A percentile compares a stretch with the other conserved stretches of the same genome.
Conservation (phyloP, 192 early-diverging fungal genomes). For the Jimgerdemannia flammicorona region DNA sequence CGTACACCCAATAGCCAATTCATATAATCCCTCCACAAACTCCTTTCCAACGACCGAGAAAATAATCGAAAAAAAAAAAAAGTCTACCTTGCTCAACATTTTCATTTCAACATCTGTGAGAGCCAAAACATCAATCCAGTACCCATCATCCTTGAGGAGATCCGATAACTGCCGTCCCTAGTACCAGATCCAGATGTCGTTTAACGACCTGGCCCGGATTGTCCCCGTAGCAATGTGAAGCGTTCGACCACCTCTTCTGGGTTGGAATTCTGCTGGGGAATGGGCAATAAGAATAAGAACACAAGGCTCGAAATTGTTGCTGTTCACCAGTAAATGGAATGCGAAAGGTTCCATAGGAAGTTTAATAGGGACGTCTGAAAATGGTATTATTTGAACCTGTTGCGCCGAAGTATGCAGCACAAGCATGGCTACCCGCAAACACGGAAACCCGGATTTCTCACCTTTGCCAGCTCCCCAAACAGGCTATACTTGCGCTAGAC, state of each 20-base stretch:
- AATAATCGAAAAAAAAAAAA: background rate
- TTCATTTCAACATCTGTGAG: conserved; percentile 61
- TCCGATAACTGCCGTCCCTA: background rate
- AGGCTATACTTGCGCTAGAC: background rate
- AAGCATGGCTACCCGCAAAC: too few species aligned
- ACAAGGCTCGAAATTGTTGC: too few species aligned
- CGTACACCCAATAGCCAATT: background rate
- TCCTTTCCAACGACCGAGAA: conserved; percentile 6
- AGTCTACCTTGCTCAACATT: conserved; percentile 46
- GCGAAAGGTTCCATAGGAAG: too few species aligned
- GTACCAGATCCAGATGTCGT: background rate
- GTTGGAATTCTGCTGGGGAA: background rate
- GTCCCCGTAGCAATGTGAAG: background rate
- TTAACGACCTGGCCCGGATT: background rate
- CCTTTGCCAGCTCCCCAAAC: background rate
- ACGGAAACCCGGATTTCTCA: background rate
- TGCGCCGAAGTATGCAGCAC: background rate
- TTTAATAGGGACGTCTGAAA: too few species aligned
- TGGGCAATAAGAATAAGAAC: too few species aligned
- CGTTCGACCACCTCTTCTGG: background rate
- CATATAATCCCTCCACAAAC: background rate
- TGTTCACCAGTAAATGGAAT: too few species aligned
- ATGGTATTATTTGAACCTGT: background rate
- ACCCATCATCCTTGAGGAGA: background rate
- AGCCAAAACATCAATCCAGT: conserved; percentile 64